These are phyloP conservation scores for Cladorrhinum sp. DNA, from an alignment of 2,329 filamentous ascomycete species.

Conservation along the genomic window DNA sequence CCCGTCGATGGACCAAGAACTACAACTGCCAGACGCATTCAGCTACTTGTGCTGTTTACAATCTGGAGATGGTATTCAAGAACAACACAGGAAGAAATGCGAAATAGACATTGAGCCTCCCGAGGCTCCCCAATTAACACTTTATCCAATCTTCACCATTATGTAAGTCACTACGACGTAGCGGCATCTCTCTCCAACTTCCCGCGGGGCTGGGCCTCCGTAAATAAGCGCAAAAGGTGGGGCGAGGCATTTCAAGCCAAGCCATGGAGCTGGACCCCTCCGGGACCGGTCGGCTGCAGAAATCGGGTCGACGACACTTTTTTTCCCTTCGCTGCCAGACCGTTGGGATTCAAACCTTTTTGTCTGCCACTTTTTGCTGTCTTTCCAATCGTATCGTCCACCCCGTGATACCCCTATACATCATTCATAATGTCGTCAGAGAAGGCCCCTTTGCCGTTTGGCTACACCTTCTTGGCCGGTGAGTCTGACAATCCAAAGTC, in stretches of 20 bases:
- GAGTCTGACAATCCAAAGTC: conserved; percentile 12
- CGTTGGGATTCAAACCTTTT: neutral
- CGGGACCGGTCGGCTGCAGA: conserved; percentile 3
- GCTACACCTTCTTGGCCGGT: conserved; percentile 31
- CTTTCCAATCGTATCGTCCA: neutral
- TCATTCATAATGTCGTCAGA: conserved; percentile 25
- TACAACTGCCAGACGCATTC: neutral
- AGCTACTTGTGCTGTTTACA: neutral
- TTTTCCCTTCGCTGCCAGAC: neutral
- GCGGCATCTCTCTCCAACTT: neutral
- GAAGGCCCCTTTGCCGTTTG: conserved; percentile 28
- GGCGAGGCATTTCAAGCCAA: neutral
- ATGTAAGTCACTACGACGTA: neutral
- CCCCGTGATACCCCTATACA: conserved; percentile 1
- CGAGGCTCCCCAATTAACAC: no score
- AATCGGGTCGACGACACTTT: conserved; percentile 11
- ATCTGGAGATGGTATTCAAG: no score
- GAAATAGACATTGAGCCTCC: no score
- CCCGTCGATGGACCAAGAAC: neutral
- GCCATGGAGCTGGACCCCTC: conserved; percentile 1
- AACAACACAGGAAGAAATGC: no score
- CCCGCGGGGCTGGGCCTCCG: neutral
- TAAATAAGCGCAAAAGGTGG: conserved; percentile 4
- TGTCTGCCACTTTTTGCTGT: neutral
- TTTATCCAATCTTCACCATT: neutral